phyloP scores from a whole-genome alignment of 73 alveolate genomes.

The Symbiodinium pilosum region DNA sequence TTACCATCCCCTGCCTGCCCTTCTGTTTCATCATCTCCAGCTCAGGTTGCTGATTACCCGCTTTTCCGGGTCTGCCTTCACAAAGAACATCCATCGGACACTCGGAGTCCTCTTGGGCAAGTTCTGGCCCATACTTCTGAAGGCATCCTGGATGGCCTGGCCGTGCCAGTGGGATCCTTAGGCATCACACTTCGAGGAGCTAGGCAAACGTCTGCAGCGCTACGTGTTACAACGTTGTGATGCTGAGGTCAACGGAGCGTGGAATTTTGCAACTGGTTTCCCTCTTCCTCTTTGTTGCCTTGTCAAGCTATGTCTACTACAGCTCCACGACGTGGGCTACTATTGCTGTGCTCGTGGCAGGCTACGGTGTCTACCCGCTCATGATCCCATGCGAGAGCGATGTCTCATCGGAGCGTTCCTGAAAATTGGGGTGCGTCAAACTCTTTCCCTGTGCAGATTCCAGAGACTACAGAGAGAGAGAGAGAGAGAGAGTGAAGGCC shows the following conservation, averaged over 20 bases:
- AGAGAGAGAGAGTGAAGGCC: no score
- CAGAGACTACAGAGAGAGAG: no score
- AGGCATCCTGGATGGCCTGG: conserved; percentile 27
- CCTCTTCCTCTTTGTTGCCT: background rate
- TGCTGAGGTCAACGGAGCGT: background rate
- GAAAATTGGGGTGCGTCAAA: no score
- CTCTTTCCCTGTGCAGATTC: no score
- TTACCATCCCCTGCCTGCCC: no score
- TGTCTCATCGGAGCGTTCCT: no score
- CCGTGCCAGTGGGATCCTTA: background rate
- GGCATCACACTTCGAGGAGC: no score
- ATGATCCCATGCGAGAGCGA: background rate
- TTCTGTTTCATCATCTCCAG: no score
- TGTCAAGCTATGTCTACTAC: background rate
- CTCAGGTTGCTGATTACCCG: conserved; percentile 16
- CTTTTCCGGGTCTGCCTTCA: background rate
- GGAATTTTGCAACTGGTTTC: background rate
- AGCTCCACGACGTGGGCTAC: background rate
- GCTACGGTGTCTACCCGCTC: conserved; percentile 25
- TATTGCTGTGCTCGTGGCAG: background rate
- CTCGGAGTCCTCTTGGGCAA: conserved; percentile 10
- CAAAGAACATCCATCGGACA: background rate
- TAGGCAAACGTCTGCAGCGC: no score
- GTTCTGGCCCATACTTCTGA: conserved; percentile 29
- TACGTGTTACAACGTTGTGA: no score